Conservation (phyloP, 257 asterid species). For the Agastache rugosa region DNA sequence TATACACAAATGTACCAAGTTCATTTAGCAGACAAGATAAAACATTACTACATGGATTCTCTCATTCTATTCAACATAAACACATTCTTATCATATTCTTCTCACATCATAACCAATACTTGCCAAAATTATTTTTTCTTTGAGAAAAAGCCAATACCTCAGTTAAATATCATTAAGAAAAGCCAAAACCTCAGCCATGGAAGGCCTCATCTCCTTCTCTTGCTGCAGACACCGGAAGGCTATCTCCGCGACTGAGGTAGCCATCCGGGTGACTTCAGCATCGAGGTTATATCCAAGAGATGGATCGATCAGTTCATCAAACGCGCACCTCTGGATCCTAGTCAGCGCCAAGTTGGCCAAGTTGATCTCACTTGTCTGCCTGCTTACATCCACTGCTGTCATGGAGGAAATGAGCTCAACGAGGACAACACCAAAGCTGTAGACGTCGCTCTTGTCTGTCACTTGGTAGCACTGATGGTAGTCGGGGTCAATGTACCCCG, state of each 20-base stretch:
- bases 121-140: conserved; percentile 17
- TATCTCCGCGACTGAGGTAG: conserved; percentile 67
- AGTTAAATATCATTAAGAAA: conserved; percentile 44
- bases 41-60: neutral
- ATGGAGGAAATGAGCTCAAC: conserved; percentile 80
- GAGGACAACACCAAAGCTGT: conserved; percentile 80
- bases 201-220: conserved; percentile 68
- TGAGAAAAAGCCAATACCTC: conserved; percentile 55
- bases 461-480: conserved; percentile 75
- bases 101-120: neutral
- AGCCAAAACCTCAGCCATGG: conserved; percentile 66
- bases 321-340: conserved; percentile 64
- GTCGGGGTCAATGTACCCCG: conserved; percentile 85
- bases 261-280: conserved; percentile 60
- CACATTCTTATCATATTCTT: conserved; percentile 6
- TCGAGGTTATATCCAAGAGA: conserved; percentile 58
- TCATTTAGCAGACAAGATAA: too few relatives aligned
- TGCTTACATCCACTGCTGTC: conserved; percentile 75
- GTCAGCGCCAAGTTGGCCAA: conserved; percentile 64
- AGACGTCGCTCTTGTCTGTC: conserved; percentile 76
- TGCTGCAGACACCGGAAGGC: conserved; percentile 72
- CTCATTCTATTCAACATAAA: too few relatives aligned
- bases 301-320: conserved; percentile 66
- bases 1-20: too few relatives aligned
- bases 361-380: conserved; percentile 71